A percentile compares a stretch with the other conserved stretches of the same genome.
These are phyloP conservation scores for Starmera caribaea DNA, from an alignment of 805 yeast genomes.

Conservation along the genomic window DNA sequence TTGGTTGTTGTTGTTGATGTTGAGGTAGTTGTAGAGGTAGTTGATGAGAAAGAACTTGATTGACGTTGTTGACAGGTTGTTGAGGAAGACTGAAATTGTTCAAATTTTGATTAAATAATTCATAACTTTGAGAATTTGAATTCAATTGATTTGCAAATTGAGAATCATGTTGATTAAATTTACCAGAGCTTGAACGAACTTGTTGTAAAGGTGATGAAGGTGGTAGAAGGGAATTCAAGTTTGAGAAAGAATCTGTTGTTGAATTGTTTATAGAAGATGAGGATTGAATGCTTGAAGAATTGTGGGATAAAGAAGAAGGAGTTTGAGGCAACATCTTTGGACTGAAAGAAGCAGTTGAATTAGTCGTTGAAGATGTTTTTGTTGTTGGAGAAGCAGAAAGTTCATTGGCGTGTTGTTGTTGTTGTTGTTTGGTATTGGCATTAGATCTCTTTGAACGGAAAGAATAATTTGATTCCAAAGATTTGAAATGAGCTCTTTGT, in stretches of 20 bases:
- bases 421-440: neutral
- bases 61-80: neutral
- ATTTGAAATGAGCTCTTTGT: slow-evolving; percentile 16
- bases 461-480: slow-evolving; percentile 2
- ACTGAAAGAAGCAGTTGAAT: neutral
- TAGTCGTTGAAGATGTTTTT: neutral
- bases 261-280: neutral
- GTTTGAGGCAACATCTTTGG: too few species aligned
- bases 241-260: neutral
- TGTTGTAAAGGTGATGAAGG: neutral
- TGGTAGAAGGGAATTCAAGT: neutral
- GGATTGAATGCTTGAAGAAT: too few species aligned
- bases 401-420: neutral
- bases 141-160: too few species aligned
- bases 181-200: too few species aligned
- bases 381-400: too few species aligned
- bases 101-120: neutral
- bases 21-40: neutral
- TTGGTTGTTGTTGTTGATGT: neutral
- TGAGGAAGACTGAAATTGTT: neutral
- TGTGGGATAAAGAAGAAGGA: too few species aligned
- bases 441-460: too few species aligned
- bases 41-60: neutral
- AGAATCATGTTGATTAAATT: too few species aligned
- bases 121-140: too few species aligned